phyloP scores from a whole-genome alignment of 1,284 basidiomycete genomes.

The Leccinum solheimii region DNA sequence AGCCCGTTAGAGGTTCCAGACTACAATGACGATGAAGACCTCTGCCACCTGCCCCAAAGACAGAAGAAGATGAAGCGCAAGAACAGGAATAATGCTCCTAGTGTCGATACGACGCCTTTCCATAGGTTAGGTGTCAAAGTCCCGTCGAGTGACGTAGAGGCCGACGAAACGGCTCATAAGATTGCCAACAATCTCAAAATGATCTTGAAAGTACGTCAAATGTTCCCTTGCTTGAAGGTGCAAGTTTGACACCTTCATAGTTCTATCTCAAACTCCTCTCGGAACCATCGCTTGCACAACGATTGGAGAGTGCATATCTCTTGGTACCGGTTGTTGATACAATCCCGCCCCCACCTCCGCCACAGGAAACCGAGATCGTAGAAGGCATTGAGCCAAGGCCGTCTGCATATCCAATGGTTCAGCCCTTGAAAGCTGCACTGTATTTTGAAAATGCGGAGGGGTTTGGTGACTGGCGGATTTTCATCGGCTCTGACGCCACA shows the following conservation, averaged over 20 bases:
- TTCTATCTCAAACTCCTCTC: slow-evolving; percentile 26
- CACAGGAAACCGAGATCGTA: not conserved
- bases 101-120: slow-evolving; percentile 32
- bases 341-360: not conserved
- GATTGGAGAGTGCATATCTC: slow-evolving; percentile 19
- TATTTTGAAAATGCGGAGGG: slow-evolving; percentile 53
- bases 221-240: not conserved
- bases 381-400: slow-evolving; percentile 11
- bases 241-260: slow-evolving; percentile 13
- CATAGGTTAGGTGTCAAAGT: slow-evolving; percentile 22
- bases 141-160: slow-evolving; percentile 31
- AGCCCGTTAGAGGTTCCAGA: slow-evolving; percentile 2
- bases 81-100: slow-evolving; percentile 1
- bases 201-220: slow-evolving; percentile 32
- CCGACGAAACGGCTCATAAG: slow-evolving; percentile 12
- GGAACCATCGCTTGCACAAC: slow-evolving; percentile 18
- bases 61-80: slow-evolving; percentile 21
- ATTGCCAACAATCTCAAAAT: slow-evolving; percentile 29
- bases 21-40: slow-evolving; percentile 6
- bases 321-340: not conserved
- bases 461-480: slow-evolving; percentile 55
- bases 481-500: slow-evolving; percentile 47
- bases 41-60: slow-evolving; percentile 12
- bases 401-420: slow-evolving; percentile 45
- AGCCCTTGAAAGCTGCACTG: slow-evolving; percentile 49